phyloP scores from a whole-genome alignment of 352 stramenopile genomes.

The Thalassiosira gravida region DNA sequence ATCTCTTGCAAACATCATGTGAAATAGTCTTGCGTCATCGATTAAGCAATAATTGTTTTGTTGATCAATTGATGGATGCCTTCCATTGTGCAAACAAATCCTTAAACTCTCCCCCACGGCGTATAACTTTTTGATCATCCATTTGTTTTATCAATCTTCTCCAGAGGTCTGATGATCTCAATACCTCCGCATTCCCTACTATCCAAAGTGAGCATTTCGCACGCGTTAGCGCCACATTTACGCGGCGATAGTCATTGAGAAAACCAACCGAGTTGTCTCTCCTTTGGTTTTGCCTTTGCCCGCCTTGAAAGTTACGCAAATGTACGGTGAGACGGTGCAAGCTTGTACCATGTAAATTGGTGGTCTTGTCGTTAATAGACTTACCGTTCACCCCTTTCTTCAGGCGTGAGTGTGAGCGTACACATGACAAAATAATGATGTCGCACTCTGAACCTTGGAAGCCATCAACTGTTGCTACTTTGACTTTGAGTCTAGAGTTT shows the following conservation, averaged over 20 bases:
- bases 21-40: too few species aligned
- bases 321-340: background rate
- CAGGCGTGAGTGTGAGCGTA: constrained; percentile 28
- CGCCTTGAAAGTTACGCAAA: constrained; percentile 15
- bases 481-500: constrained; percentile 47
- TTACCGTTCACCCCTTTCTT: constrained; percentile 30
- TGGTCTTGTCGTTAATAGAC: background rate
- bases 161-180: constrained; percentile 46
- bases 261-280: constrained; percentile 80
- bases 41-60: too few species aligned
- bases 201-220: constrained; percentile 85
- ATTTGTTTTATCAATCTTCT: constrained; percentile 43
- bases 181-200: constrained; percentile 52
- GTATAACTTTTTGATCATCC: constrained; percentile 19
- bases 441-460: constrained; percentile 63
- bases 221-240: constrained; percentile 89
- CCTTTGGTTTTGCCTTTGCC: background rate
- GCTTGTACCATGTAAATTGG: background rate
- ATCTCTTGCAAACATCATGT: too few species aligned
- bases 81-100: constrained; percentile 28
- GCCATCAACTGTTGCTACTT: constrained; percentile 60
- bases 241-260: constrained; percentile 85
- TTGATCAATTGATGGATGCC: too few species aligned
- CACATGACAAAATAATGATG: constrained; percentile 62
- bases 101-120: constrained; percentile 17